Evolutionary conservation across 768 basidiomycete species (phyloP), one percentile per base, ranked within the genome.

Genomic region (Naganishia vishniacii): DNA sequence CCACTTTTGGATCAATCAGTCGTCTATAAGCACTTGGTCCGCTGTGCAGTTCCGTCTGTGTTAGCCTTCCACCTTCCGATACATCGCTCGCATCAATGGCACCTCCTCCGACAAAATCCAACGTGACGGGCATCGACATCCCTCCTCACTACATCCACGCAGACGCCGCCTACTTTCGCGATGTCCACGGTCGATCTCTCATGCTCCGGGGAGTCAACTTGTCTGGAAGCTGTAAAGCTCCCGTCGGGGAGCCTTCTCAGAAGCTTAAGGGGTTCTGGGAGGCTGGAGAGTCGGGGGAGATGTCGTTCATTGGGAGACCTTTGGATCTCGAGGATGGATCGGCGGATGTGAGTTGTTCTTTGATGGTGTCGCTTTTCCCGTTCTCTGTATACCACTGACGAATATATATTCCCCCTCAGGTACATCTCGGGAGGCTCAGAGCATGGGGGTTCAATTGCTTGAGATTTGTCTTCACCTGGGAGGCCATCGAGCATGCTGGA

Each of bases 391-490:
- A 4, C 7, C 4, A 25, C 23, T 29, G 23, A 48, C 11, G 7
- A n/a, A n/a, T 29, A 4, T 18, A 25, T 8, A 25, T 26, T 12
- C 28, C 23, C 9, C 90, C 88, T 4, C 87, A 97, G 78, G 82
- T 87, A 16, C 93, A 98, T 70, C 80, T 99, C 0, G 81, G 85
- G 3, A 81, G 95, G n/a, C 79, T 99, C 29, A 82, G 83, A 65
- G 88, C 87, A 0, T 99, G 93, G 94, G 95, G 95, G 0, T 98
- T 91, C 79, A 95, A 91, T 71, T 80, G 87, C 73, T 78, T 98
- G 18, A 80, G 86, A 44, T 90, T 79, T 77, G 82, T 89, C 9
- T 82, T 97, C n/a, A 86, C 89, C 0, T 99, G 95, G 95, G 95
- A 99, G 73, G 83, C 89, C 0, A 77, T 99, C 16, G 95, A 98